Evolutionary conservation across 345 rosid species (phyloP), one percentile per base, ranked within the genome.

Genomic region (Gossypium bickii): DNA sequence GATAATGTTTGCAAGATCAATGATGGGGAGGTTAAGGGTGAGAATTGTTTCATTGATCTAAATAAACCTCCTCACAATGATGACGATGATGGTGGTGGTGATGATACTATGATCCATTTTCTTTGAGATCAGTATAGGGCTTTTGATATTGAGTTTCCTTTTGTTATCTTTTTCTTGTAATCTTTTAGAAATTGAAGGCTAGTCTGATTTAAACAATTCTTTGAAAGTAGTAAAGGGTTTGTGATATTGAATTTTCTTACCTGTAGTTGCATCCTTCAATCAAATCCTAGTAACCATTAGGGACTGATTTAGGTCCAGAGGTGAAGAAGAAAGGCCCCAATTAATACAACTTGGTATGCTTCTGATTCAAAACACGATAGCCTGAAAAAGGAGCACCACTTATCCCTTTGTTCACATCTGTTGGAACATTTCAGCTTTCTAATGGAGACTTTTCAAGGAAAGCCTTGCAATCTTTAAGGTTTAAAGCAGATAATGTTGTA

Each of bases 361-460:
- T 29, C 38, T 29, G 38, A 29, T 29, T 29, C 38, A 29, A 29
- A 29, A 29, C 5, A 29, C 38, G 38, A 29, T 3, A 41, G 58
- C 22, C 22, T 17, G 58, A 17, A 51, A 88, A 82, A 2, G 67
- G 68, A 81, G 84, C 80, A 70, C 92, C 92, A 10, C 71, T 65
- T 7, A 88, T 63, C 29, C 89, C 92, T 34, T 77, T 17, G 86
- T 82, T 9, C 81, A 55, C 59, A 55, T 55, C 24, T 55, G 25
- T 7, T 55, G 25, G 89, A 65, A 80, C 66, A 43, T 81, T 77
- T 67, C 94, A 87, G 53, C 58, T 53, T 53, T 70, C 64, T 43
- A 51, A 44, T 12, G 94, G 85, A 76, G 91, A 84, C 48, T 58
- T 18, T 41, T 87, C 87, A 8, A 87, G 79, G 77, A 79, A 84